Conservation (phyloP, 129 eudicot genomes). For the Centella asiatica region DNA sequence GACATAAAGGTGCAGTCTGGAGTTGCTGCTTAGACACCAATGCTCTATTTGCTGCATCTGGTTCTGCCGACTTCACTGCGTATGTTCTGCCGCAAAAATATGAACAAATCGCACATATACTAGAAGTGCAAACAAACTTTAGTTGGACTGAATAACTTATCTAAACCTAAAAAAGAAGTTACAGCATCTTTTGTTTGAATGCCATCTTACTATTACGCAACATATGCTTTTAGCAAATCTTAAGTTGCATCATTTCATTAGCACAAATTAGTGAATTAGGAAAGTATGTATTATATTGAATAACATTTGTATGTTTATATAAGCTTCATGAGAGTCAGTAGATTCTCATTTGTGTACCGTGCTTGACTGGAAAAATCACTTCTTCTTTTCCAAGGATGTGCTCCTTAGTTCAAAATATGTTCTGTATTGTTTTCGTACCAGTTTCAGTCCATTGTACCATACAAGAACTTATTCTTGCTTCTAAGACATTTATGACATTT, state of each 20-base stretch:
- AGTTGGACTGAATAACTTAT: not conserved
- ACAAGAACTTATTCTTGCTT: too few relatives aligned
- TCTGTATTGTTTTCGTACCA: too few relatives aligned
- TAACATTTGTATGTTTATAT: not conserved
- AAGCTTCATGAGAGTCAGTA: not conserved
- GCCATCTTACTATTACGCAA: not conserved
- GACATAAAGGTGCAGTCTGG: conserved; percentile 90
- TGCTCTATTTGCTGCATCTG: conserved; percentile 76
- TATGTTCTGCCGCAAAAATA: conserved; percentile 22
- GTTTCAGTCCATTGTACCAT: too few relatives aligned
- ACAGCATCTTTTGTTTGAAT: not conserved
- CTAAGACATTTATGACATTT: too few relatives aligned
- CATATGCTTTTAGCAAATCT: too few relatives aligned
- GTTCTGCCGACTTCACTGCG: conserved; percentile 80
- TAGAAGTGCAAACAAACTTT: too few relatives aligned
- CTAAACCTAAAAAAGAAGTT: not conserved
- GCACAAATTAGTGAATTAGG: not conserved
- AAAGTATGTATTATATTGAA: too few relatives aligned
- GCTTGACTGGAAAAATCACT: too few relatives aligned
- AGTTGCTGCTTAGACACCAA: conserved; percentile 68
- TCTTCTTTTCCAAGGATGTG: not conserved
- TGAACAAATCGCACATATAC: not conserved
- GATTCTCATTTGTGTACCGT: not conserved
- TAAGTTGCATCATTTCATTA: not conserved
- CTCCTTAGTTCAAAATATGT: too few relatives aligned